Percentiles rank a stretch among this genome's conserved stretches.
phyloP scores from a whole-genome alignment of 2,329 filamentous ascomycete species.

The Neopestalotiopsis sp. region DNA sequence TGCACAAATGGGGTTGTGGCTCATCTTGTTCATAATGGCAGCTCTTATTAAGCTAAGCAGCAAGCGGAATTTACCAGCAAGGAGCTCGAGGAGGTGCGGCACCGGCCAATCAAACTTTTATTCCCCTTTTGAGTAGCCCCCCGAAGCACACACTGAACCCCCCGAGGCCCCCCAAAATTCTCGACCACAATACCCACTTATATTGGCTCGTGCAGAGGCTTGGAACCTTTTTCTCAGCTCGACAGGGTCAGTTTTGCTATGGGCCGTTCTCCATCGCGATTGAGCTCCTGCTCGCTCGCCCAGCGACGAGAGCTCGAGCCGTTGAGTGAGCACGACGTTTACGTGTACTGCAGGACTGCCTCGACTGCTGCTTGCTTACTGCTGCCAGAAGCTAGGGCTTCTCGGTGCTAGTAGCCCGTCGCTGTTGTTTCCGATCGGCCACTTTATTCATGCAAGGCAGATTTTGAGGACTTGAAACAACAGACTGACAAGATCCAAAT shows the following conservation, averaged over 20 bases:
- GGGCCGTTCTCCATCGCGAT: constrained; percentile 7
- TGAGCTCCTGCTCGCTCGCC: background rate
- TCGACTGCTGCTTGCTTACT: too few relatives aligned
- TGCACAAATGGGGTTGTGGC: background rate
- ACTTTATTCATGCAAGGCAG: constrained; percentile 13
- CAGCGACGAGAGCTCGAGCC: constrained; percentile 10
- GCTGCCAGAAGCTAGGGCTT: background rate
- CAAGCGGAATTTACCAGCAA: constrained; percentile 1
- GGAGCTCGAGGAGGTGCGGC: background rate
- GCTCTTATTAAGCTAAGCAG: background rate
- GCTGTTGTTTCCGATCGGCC: constrained; percentile 6
- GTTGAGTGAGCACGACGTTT: background rate
- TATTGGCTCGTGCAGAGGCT: constrained; percentile 16
- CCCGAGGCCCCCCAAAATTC: background rate
- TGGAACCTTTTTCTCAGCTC: constrained; percentile 15
- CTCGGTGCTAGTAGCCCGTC: background rate
- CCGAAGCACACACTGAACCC: background rate
- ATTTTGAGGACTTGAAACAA: constrained; percentile 12
- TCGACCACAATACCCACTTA: background rate
- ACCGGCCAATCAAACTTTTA: constrained; percentile 15
- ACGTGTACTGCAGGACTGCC: background rate
- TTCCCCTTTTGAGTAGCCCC: constrained; percentile 6
- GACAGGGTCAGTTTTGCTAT: constrained; percentile 6
- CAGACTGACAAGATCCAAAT: constrained; percentile 4
- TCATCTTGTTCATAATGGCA: constrained; percentile 1